Evolutionary conservation across 1,284 basidiomycete species (phyloP), one percentile per base, ranked within the genome.

Genomic region (Boletus albobrunnescens): DNA sequence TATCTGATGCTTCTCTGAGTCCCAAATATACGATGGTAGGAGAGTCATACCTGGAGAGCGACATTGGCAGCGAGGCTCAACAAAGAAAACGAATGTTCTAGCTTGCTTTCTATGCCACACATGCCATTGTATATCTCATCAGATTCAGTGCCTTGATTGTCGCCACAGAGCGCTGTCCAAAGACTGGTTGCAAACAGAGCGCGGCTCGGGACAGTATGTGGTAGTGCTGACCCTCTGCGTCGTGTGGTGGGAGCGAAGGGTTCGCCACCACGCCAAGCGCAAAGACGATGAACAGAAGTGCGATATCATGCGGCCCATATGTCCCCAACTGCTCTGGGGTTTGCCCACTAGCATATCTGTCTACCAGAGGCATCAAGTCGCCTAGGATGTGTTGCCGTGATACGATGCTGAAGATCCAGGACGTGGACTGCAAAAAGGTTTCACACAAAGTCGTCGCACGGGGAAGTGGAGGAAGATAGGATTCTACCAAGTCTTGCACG

Each of bases 341-440:
- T 23, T 40, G 36, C n/a, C 16, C n/a, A 11, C 26, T 14, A 30
- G 36, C 22, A 31, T 31, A 26, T 38, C 44, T 23, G 59, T 78
- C 77, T 23, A 78, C 59, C 24, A 63, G 55, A 5, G 75, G 74
- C 36, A 78, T 71, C 35, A 78, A 67, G 44, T 74, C 71, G 35
- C 68, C 63, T 3, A 74, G 58, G 36, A 77, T 54, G 43, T 75
- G 66, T 45, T 69, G 69, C 12, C 72, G 69, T 32, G 74, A 71
- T 31, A 76, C 71, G 46, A 77, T 71, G 46, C 70, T 65, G 53
- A 76, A 77, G 72, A 78, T 74, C 78, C 78, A 80, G 8, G 77
- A 74, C 28, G 75, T 63, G 53, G 77, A 71, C 50, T 77, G 69
- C 35, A 77, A 59, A 55, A 78, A 77, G 1, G 67, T 74, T 41